Evolutionary conservation across 164 flowering plant genomes (phyloP), one percentile per base, ranked within the genome.

Genomic region (Malania oleifera): DNA sequence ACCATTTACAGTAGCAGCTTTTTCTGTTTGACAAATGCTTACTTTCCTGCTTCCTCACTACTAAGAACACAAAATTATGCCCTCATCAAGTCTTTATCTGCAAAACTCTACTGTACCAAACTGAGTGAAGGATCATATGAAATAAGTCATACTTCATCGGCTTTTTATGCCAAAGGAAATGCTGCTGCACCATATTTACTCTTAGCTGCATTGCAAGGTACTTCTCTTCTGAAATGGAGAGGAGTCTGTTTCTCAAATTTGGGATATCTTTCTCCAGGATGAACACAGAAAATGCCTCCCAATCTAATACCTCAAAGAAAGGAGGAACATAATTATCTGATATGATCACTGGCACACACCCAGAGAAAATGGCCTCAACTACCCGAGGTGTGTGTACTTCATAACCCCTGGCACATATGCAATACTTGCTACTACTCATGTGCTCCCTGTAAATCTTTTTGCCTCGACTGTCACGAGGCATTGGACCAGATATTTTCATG

Each of bases 51-150:
- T n/a, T n/a, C n/a, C n/a, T n/a, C n/a, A n/a, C n/a, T n/a, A n/a
- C 39, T 27, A 56, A 31, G 44, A 43, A 34, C 52, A 28, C 22
- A 34, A 51, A 40, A 61, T 62, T 57, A 57, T 1, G 12, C 9
- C 28, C 8, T 23, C 40, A 47, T 29, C 9, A 22, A 24, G 23
- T 18, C 57, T 44, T 49, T 45, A 66, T 22, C 57, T 58, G 74
- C 51, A 65, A 54, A 28, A 77, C 31, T 53, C 75, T 67, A 56
- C 62, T 74, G 56, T 57, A 64, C 81, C 81, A 74, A 61, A 77
- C 45, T 7, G 81, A 74, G 49, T 74, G 81, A 67, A 77, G 78
- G 54, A 59, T 70, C 81, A 77, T 77, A 53, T 77, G 81, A 69
- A 77, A 71, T 27, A 77, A 48, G 52, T 77, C 80, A 57, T 74